Evolutionary conservation across 2,329 filamentous ascomycete genomes (phyloP).

Genomic region (Diaporthe nobilis): DNA sequence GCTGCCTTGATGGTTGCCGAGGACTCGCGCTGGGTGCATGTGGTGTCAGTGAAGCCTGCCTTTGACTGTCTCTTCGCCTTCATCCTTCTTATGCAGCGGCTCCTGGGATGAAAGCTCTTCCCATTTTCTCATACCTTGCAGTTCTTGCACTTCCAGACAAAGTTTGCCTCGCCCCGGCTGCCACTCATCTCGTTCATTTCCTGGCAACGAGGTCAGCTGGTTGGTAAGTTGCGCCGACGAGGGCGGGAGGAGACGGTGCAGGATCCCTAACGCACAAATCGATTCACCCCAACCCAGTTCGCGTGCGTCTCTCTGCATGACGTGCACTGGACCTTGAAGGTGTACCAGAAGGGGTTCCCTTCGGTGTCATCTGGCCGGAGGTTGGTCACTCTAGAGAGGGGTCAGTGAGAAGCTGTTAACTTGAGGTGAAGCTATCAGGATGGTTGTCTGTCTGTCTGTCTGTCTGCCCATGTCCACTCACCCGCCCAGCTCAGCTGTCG

Average conservation of each 20-base stretch:
- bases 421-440: background rate
- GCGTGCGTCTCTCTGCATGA: slow-evolving; percentile 93
- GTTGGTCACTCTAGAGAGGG: slow-evolving; percentile 81
- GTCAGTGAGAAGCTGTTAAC: slow-evolving; percentile 11
- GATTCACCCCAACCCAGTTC: slow-evolving; percentile 88
- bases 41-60: background rate
- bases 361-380: slow-evolving; percentile 87
- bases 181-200: slow-evolving; percentile 92
- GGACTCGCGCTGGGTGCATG: slow-evolving; percentile 76
- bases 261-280: slow-evolving; percentile 78
- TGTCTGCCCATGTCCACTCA: too few species aligned
- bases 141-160: slow-evolving; percentile 99
- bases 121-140: slow-evolving; percentile 79
- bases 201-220: slow-evolving; percentile 58
- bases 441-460: background rate
- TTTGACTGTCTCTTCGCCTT: background rate
- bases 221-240: background rate
- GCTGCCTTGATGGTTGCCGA: slow-evolving; percentile 86
- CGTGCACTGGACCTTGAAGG: slow-evolving; percentile 98
- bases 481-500: slow-evolving; percentile 80
- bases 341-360: slow-evolving; percentile 93
- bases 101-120: too few species aligned
- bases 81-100: too few species aligned
- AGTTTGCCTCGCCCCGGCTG: slow-evolving; percentile 95
- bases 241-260: background rate